These are phyloP conservation scores for Phytophthora litchii DNA, from an alignment of 352 stramenopile genomes.

Conservation along the genomic window DNA sequence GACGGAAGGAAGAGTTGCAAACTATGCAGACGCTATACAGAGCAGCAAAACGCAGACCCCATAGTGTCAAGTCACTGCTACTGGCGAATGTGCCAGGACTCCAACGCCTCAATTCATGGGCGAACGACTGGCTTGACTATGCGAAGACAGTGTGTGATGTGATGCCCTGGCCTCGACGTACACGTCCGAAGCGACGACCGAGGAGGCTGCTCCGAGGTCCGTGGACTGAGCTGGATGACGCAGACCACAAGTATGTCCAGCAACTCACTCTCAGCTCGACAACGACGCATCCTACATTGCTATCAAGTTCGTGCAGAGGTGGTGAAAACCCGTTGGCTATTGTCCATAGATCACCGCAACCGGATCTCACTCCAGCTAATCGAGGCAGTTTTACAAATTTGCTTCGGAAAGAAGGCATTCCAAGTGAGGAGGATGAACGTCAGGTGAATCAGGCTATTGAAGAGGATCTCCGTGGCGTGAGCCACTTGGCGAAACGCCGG, in stretches of 20 bases:
- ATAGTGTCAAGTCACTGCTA: conserved; percentile 48
- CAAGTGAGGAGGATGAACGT: conserved; percentile 52
- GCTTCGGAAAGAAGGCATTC: conserved; percentile 51
- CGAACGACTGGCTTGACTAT: conserved; percentile 40
- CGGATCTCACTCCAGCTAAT: conserved; percentile 44
- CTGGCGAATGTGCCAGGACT: conserved; percentile 45
- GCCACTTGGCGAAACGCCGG: conserved; percentile 12
- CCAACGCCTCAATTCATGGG: conserved; percentile 36
- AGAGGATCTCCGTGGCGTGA: conserved; percentile 49
- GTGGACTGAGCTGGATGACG: conserved; percentile 54
- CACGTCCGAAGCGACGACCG: conserved; percentile 28
- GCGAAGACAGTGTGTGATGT: conserved; percentile 20
- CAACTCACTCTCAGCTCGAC: conserved; percentile 31
- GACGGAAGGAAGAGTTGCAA: conserved; percentile 51
- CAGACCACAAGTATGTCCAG: conserved; percentile 54
- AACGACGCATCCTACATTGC: conserved; percentile 20
- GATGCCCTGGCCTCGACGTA: conserved; percentile 21
- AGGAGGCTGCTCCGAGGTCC: conserved; percentile 26
- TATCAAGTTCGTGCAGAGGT: conserved; percentile 4
- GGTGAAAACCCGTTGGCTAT: conserved; percentile 13
- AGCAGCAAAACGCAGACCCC: conserved; percentile 43
- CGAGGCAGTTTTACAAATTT: conserved; percentile 52
- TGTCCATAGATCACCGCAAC: conserved; percentile 18
- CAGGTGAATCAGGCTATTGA: conserved; percentile 37
- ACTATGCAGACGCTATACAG: conserved; percentile 52